Base-by-base conservation (phyloP, 108 stramenopile species). In the Pseudonitzschia pungens region DNA sequence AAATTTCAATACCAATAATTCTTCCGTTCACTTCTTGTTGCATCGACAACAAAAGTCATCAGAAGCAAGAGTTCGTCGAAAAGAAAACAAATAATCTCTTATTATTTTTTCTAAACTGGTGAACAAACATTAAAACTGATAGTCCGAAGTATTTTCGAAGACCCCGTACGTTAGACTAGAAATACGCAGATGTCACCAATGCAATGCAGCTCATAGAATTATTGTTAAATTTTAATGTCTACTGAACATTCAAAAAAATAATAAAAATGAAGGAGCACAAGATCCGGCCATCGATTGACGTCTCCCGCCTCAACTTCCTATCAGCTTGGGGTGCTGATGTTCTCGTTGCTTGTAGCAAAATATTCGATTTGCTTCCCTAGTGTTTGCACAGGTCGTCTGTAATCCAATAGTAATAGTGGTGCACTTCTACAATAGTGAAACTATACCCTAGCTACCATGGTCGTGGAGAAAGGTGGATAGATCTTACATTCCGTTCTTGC, bases 401-500 rank as follows among this genome's bases (percentile, higher is more conserved):
- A 48, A 48, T 48, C 45, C 45, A 48, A 48, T 48, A 14, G 45
- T 48, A 48, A 14, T 48, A 48, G 45, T 18, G 14, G 45, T 18
- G 14, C 45, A 48, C 45, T 48, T 48, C 45, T 48, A 48, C 45
- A 18, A 12, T 18, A 48, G 45, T 48, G 45, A 48, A 48, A 8
- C 18, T 48, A 48, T 18, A 18, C 14, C 45, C 1, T 11, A 14
- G 45, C 45, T 48, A 48, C 45, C 45, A 12, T 14, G 14, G 3
- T 48, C 45, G 3, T 18, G 5, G 18, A 48, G 10, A 48, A 18
- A 8, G 45, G 18, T 48, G 14, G 16, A 18, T 48, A 6, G 36
- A 36, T 36, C 50, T 93, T 93, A 96, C 92, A 89, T 92, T 58
- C 95, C 95, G 63, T 96, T 96, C 86, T 93, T 89, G 84, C 95